phyloP scores from a whole-genome alignment of 352 stramenopile species.

The Phytophthora ohioensis region DNA sequence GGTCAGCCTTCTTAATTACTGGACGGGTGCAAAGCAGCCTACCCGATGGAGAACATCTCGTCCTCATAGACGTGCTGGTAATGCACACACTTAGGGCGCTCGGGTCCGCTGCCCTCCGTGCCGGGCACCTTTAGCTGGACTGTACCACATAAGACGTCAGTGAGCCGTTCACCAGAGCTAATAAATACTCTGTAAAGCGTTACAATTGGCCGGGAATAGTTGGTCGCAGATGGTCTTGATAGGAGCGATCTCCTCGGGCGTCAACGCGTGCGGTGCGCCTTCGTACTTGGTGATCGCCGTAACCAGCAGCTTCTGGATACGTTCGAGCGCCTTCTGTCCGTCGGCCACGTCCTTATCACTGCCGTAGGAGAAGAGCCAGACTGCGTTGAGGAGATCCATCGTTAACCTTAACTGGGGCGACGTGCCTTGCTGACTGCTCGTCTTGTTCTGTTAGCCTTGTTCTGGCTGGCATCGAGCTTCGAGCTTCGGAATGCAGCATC shows the following conservation, averaged over 20 bases:
- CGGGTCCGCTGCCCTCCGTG: conserved; percentile 3
- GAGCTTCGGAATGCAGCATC: neutral
- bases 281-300: conserved; percentile 48
- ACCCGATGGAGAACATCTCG: conserved; percentile 85
- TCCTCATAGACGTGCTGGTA: conserved; percentile 90
- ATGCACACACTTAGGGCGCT: conserved; percentile 48
- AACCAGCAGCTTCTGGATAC: conserved; percentile 59
- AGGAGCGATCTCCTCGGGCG: conserved; percentile 60
- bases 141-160: conserved; percentile 26
- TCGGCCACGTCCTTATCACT: conserved; percentile 39
- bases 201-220: conserved; percentile 76
- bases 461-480: conserved; percentile 7
- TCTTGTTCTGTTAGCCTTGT: conserved; percentile 3
- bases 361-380: conserved; percentile 55
- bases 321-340: conserved; percentile 53
- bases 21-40: neutral
- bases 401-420: neutral
- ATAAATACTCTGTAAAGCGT: neutral
- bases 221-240: conserved; percentile 78
- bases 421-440: conserved; percentile 5
- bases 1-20: neutral
- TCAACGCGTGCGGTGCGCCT: conserved; percentile 52
- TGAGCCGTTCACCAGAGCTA: neutral
- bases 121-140: conserved; percentile 66
- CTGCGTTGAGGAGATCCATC: conserved; percentile 59